Percentiles rank a stretch among this genome's conserved stretches.
Evolutionary conservation across 1,139 yeast genomes (phyloP).

Genomic region (Scheffersomyces cryptocercus): DNA sequence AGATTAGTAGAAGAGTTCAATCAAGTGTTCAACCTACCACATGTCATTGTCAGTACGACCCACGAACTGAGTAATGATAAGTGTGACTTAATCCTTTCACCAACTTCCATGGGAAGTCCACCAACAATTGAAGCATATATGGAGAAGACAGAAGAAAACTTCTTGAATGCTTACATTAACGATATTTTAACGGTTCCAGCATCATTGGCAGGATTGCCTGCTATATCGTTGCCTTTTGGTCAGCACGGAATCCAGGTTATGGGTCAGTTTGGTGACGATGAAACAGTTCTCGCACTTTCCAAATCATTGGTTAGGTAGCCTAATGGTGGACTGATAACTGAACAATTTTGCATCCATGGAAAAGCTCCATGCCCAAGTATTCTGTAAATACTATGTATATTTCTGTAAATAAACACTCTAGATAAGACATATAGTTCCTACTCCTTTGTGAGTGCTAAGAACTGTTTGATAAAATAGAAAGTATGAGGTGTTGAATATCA

Average conservation of each 20-base stretch:
- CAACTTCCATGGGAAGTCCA: slow-evolving; percentile 69
- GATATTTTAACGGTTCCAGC: slow-evolving; percentile 90
- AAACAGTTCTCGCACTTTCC: slow-evolving; percentile 50
- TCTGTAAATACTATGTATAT: too few relatives aligned
- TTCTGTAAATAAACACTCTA: too few relatives aligned
- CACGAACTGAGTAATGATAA: slow-evolving; percentile 18
- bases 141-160: slow-evolving; percentile 32
- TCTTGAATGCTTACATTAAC: slow-evolving; percentile 68
- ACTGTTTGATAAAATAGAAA: slow-evolving; percentile 1
- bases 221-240: slow-evolving; percentile 68
- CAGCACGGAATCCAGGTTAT: slow-evolving; percentile 68
- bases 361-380: too few relatives aligned
- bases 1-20: slow-evolving; percentile 67
- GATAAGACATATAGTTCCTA: too few relatives aligned
- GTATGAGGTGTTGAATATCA: slow-evolving; percentile 42
- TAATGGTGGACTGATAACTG: too few relatives aligned
- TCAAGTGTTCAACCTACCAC: slow-evolving; percentile 53
- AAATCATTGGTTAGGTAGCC: slow-evolving; percentile 5
- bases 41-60: slow-evolving; percentile 21
- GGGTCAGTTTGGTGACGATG: slow-evolving; percentile 87
- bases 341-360: too few relatives aligned
- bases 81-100: slow-evolving; percentile 75
- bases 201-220: slow-evolving; percentile 88
- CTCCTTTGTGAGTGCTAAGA: too few relatives aligned
- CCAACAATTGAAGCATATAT: slow-evolving; percentile 49